A percentile compares a stretch with the other conserved stretches of the same genome.
These are phyloP conservation scores for Fusarium sp. DNA, from an alignment of 2,329 filamentous ascomycete species.

Conservation along the genomic window DNA sequence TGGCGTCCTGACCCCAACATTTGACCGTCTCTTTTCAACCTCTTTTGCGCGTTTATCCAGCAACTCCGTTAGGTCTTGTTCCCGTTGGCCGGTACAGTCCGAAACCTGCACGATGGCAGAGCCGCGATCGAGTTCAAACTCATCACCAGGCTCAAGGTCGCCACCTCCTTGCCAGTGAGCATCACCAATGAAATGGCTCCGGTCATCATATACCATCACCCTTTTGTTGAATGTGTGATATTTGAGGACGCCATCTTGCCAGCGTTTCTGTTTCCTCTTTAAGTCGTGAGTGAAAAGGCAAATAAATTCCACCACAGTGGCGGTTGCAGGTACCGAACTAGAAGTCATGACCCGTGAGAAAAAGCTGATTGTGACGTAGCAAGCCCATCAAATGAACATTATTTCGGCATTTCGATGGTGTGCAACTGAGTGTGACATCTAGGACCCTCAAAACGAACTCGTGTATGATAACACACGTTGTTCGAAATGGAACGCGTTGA, in stretches of 20 bases:
- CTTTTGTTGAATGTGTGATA: constrained; percentile 93
- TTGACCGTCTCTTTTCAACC: constrained; percentile 60
- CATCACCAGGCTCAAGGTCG: constrained; percentile 82
- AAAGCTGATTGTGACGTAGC: background rate
- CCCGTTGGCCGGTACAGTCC: constrained; percentile 75
- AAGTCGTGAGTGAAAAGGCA: constrained; percentile 91
- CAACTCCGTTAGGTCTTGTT: constrained; percentile 82
- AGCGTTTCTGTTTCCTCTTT: constrained; percentile 87
- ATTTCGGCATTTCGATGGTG: constrained; percentile 13
- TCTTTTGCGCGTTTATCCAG: constrained; percentile 75
- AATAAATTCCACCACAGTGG: constrained; percentile 81
- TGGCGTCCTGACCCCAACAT: constrained; percentile 54
- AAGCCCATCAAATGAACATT: background rate
- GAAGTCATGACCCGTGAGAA: constrained; percentile 31
- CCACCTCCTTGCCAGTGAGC: constrained; percentile 79
- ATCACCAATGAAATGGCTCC: constrained; percentile 84
- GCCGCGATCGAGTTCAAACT: constrained; percentile 80
- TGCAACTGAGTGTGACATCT: background rate
- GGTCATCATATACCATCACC: constrained; percentile 88
- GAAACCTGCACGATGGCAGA: constrained; percentile 82
- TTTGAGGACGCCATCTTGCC: constrained; percentile 90
- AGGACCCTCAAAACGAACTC: background rate
- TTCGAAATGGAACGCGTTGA: constrained; percentile 22
- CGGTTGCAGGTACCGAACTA: constrained; percentile 57
- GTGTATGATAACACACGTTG: background rate